Evolutionary conservation across 2,329 filamentous ascomycete genomes (phyloP).

Genomic region (Xylariaceae sp.): DNA sequence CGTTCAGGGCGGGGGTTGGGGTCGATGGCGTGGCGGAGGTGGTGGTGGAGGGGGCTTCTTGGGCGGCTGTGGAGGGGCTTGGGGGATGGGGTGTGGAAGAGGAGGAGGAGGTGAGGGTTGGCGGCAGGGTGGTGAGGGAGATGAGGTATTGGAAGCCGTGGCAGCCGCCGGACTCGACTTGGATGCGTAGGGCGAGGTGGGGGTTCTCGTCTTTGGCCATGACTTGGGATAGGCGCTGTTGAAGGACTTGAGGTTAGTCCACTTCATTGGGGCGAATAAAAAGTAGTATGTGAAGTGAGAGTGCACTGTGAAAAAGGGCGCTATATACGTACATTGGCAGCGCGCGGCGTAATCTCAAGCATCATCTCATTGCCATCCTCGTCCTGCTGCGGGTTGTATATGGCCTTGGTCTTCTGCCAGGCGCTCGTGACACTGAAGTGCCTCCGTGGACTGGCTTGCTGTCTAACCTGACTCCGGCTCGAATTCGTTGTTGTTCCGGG

Average conservation of each 20-base stretch:
- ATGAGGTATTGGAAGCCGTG: slow-evolving; percentile 98
- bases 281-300: too few relatives aligned
- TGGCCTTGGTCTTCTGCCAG: slow-evolving; percentile 39
- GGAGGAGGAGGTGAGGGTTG: slow-evolving; percentile 13
- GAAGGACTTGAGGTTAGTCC: neutral
- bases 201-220: slow-evolving; percentile 70
- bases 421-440: slow-evolving; percentile 11
- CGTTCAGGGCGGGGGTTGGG: slow-evolving; percentile 31
- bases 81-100: slow-evolving; percentile 1
- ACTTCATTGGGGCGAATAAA: too few relatives aligned
- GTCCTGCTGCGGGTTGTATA: slow-evolving; percentile 71
- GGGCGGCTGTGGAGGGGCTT: slow-evolving; percentile 4
- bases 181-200: slow-evolving; percentile 80
- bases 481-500: too few relatives aligned
- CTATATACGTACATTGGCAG: slow-evolving; percentile 64
- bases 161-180: slow-evolving; percentile 89
- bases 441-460: slow-evolving; percentile 23
- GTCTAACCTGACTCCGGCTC: too few relatives aligned
- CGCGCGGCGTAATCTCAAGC: slow-evolving; percentile 79
- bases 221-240: slow-evolving; percentile 69
- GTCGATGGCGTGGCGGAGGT: slow-evolving; percentile 17
- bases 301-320: neutral
- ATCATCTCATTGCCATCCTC: slow-evolving; percentile 81
- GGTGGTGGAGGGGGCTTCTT: slow-evolving; percentile 25
- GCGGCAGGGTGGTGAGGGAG: slow-evolving; percentile 66